A percentile compares a stretch with the other conserved stretches of the same genome.
phyloP scores from a whole-genome alignment of 116 monocot genomes.

The Trichopus zeylanicus region DNA sequence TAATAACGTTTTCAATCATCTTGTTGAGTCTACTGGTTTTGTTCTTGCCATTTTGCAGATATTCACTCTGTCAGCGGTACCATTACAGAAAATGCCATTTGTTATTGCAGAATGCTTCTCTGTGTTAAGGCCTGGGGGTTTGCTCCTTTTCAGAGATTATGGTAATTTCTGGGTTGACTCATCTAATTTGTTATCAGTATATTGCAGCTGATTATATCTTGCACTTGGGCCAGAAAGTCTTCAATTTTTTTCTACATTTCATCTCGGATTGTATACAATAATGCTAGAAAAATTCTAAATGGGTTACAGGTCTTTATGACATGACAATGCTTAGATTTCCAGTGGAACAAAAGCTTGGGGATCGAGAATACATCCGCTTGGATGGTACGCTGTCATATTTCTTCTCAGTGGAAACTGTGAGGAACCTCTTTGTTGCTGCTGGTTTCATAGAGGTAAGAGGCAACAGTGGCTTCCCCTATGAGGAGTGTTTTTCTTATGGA shows the following conservation, averaged over 20 bases:
- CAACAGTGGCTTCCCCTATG: neutral
- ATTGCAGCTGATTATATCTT: no score
- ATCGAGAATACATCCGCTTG: conserved; percentile 69
- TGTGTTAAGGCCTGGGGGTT: conserved; percentile 67
- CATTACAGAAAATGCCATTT: conserved; percentile 53
- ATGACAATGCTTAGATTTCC: conserved; percentile 97
- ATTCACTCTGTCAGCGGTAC: conserved; percentile 85
- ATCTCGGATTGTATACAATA: conserved; percentile 3
- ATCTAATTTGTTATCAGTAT: neutral
- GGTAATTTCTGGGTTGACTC: conserved; percentile 36
- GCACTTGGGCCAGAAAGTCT: no score
- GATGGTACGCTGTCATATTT: conserved; percentile 95
- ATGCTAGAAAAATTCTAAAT: neutral
- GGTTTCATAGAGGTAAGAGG: conserved; percentile 55
- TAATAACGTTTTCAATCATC: no score
- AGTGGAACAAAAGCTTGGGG: conserved; percentile 60
- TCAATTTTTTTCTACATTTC: neutral
- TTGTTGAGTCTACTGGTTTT: neutral
- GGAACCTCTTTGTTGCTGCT: conserved; percentile 59
- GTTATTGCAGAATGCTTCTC: conserved; percentile 55
- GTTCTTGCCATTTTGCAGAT: conserved; percentile 25
- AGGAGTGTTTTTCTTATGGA: no score
- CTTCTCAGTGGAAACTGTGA: conserved; percentile 69
- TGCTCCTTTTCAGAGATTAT: conserved; percentile 93
- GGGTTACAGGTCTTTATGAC: conserved; percentile 79